Base-by-base conservation (phyloP, 176 grass and related monocot genomes). In the Pontederia paniculata region DNA sequence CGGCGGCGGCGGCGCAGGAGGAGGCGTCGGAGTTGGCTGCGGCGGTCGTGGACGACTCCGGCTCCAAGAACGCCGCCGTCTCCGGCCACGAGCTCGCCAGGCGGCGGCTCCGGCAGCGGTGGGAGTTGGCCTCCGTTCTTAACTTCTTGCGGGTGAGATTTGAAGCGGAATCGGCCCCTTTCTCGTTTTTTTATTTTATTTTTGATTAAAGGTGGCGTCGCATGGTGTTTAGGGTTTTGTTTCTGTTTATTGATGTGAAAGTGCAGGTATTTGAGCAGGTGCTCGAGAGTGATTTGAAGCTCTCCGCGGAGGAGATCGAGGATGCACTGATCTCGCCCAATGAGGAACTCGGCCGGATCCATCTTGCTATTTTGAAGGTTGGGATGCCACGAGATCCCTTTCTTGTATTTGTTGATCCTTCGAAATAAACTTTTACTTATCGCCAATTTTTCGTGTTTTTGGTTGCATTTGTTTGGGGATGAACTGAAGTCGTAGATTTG, bases 41-140 rank as follows among this genome's bases (percentile, higher is more conserved):
- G 12, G 4, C 11, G 21, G 21, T 19, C 16, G 28, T 22, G 10
- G 54, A 9, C 54, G 54, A 25, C 25, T 56, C 54, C 2, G 21
- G 25, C 0, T 25, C 19, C 10, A 14, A 44, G 42, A 28, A 12
- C 19, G 5, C 16, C 10, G 3, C 15, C 8, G 10, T 11, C 25
- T 31, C 42, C 37, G 9, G 2, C 19, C 57, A 60, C 9, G 72
- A 80, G 44, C 63, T 79, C 9, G 76, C 80, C 10, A 46, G 62
- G 9, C 42, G n/a, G 5, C 65, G 65, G 31, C 79, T 96, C 54
- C 91, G 91, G 54, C 74, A 52, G 52, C 74, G 83, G 1, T 97
- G 91, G 91, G 85, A 97, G 70, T 69, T 97, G 59, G 86, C 91
- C n/a, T 89, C 82, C 16, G 91, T 96, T 16, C 77, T 96, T 47